Base-by-base conservation (phyloP, 768 basidiomycete species). In the Hortiboletus flavorubellus region DNA sequence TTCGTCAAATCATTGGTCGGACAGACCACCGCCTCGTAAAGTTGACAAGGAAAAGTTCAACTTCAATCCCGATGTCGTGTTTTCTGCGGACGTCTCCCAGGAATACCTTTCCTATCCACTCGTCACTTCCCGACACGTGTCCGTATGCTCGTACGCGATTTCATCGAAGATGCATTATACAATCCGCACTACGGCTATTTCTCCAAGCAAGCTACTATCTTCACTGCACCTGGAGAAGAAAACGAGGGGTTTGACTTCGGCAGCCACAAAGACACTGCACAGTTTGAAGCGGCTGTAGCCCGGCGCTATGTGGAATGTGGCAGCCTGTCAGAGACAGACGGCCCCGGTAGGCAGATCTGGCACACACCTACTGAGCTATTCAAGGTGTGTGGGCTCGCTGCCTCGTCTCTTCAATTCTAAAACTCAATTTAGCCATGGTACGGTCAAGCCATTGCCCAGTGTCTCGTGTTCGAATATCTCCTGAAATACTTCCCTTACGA, bases 101-200 rank as follows among this genome's bases (percentile, higher is more conserved):
- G 77, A 81, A 47, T 74, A 80, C 46, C 70, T 75, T 56, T 70
- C 60, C 61, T 83, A 72, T 76, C 80, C 71, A 61, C 76, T 80
- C 30, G 84, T 94, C 58, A 85, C 86, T 9, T 88, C 93, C 21
- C 94, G 3, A 81, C 75, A 43, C 77, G 83, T 50, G 94, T 95
- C 53, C 92, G 90, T 72, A 95, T 98, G 92, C 85, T 98, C 35
- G 86, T 87, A 44, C 85, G 97, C 60, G 96, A 99, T 74, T 99
- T 89, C 68, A 93, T 99, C 57, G 93, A 98, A 66, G 97, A 99
- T 68, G 87, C 91, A 8, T 73, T 99, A 37, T 99, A 99, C 76
- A 98, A 99, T 70, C 95, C 93, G 4, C 75, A 95, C 71, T 98
- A 99, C 68, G 97, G 97, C 37, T 99, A 99, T 74, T 98, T 99